Conservation (phyloP, 441 rosid species). For the Aquilaria agallochum region DNA sequence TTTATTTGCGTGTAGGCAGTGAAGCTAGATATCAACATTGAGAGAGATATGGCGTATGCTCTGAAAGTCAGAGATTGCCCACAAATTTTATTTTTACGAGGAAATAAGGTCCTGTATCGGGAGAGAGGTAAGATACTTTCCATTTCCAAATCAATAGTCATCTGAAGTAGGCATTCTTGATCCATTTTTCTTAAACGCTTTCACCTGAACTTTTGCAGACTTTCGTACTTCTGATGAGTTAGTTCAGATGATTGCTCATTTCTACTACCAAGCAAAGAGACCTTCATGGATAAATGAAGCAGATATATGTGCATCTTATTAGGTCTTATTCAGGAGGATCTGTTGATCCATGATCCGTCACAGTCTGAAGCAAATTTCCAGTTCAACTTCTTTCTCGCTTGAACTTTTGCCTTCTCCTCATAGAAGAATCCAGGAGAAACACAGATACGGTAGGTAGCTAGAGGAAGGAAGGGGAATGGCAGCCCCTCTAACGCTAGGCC, state of each 20-base stretch:
- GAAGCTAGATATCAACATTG: constrained; percentile 80
- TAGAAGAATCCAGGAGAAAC: too few species aligned
- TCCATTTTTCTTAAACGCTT: too few species aligned
- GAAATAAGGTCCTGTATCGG: constrained; percentile 61
- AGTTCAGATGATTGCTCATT: constrained; percentile 85
- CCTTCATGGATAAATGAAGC: constrained; percentile 62
- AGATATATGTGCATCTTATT: constrained; percentile 29
- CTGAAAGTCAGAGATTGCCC: constrained; percentile 84
- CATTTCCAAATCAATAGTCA: background rate
- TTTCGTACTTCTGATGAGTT: constrained; percentile 70
- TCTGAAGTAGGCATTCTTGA: too few species aligned
- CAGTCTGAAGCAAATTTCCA: too few species aligned
- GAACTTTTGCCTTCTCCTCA: too few species aligned
- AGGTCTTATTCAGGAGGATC: constrained; percentile 4
- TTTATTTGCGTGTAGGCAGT: constrained; percentile 48
- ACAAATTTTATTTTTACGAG: constrained; percentile 72
- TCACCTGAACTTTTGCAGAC: constrained; percentile 35
- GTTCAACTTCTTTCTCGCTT: too few species aligned
- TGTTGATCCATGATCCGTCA: background rate
- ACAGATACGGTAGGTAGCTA: too few species aligned
- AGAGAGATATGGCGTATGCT: constrained; percentile 88
- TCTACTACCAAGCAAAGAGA: constrained; percentile 85
- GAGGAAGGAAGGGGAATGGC: too few species aligned
- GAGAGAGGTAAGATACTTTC: constrained; percentile 55
- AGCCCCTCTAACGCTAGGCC: too few species aligned